phyloP scores from a whole-genome alignment of 1,284 basidiomycete genomes.

The Heterobasidion parviporum region DNA sequence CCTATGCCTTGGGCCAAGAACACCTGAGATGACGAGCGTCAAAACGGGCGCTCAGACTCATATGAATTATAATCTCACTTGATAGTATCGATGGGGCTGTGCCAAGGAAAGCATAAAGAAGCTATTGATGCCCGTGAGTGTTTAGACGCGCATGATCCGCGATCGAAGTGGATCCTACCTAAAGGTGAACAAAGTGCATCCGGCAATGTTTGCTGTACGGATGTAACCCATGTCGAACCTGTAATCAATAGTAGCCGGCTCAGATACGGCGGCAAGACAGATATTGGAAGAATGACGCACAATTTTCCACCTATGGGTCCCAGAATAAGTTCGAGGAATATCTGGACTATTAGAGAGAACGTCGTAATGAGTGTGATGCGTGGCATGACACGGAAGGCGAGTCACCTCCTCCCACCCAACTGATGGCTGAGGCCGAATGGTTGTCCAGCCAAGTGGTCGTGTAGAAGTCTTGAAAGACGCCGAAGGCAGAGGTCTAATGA shows the following conservation, averaged over 20 bases:
- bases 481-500: conserved; percentile 9
- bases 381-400: neutral
- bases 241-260: neutral
- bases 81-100: conserved; percentile 11
- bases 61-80: neutral
- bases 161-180: conserved; percentile 5
- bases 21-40: conserved; percentile 1
- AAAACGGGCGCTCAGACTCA: neutral
- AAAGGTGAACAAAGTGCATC: conserved; percentile 12
- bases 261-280: neutral
- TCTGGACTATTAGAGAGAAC: conserved; percentile 6
- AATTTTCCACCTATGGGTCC: conserved; percentile 13
- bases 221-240: conserved; percentile 14
- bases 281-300: conserved; percentile 3
- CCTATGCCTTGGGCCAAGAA: conserved; percentile 14
- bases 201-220: conserved; percentile 7
- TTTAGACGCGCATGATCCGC: neutral
- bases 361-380: neutral
- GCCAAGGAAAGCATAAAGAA: conserved; percentile 14
- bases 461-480: conserved; percentile 15
- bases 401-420: conserved; percentile 15
- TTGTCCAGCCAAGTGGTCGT: conserved; percentile 9
- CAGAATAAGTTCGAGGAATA: conserved; percentile 12
- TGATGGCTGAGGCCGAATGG: conserved; percentile 14
- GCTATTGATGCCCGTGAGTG: conserved; percentile 2